Conservation (phyloP, 306 rosid species). For the Prunus mume region DNA sequence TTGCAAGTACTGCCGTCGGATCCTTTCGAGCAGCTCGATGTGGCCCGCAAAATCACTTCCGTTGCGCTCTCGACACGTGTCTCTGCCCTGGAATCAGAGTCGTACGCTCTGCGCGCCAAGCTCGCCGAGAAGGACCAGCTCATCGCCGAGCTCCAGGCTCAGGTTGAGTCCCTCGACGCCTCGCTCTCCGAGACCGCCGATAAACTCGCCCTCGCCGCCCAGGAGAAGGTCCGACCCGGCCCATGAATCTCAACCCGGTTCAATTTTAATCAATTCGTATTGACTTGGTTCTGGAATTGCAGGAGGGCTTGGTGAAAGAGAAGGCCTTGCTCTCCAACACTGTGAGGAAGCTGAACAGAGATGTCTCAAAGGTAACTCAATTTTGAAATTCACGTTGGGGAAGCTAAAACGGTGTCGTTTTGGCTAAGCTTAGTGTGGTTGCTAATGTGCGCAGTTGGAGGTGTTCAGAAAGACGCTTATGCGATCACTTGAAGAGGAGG, state of each 20-base stretch:
- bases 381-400: background rate
- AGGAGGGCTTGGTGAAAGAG: slow-evolving; percentile 70
- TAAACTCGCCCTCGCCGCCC: slow-evolving; percentile 47
- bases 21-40: slow-evolving; percentile 91
- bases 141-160: slow-evolving; percentile 59
- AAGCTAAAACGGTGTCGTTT: slow-evolving; percentile 2
- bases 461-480: slow-evolving; percentile 84
- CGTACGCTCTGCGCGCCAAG: slow-evolving; percentile 40
- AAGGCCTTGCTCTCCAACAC: slow-evolving; percentile 58
- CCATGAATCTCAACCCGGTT: background rate
- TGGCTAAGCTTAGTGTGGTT: background rate
- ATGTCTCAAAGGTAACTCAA: slow-evolving; percentile 76
- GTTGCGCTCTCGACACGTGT: slow-evolving; percentile 81
- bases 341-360: slow-evolving; percentile 76
- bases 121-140: slow-evolving; percentile 57
- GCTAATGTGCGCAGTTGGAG: slow-evolving; percentile 61
- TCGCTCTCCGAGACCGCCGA: slow-evolving; percentile 55
- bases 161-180: slow-evolving; percentile 53
- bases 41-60: slow-evolving; percentile 92
- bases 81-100: slow-evolving; percentile 55
- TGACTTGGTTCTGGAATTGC: background rate
- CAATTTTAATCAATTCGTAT: background rate
- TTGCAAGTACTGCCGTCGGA: slow-evolving; percentile 65
- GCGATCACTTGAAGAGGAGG: slow-evolving; percentile 85
- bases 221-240: slow-evolving; percentile 51